A percentile compares a stretch with the other conserved stretches of the same genome.
Evolutionary conservation across 352 stramenopile genomes (phyloP).

Genomic region (Globisporangium spiculum): DNA sequence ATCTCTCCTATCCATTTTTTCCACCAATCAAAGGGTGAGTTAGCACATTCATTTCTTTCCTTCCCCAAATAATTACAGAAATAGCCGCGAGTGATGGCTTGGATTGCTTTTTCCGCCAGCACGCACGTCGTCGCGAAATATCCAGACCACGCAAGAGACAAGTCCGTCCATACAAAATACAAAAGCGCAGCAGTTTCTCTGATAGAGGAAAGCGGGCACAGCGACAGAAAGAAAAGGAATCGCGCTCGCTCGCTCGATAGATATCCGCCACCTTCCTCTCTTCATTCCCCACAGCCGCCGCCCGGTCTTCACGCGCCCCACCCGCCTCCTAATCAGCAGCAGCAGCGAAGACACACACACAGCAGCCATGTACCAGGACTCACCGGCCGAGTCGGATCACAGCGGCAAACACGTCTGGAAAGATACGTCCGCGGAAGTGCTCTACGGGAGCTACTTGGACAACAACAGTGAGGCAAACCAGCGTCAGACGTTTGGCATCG

Average conservation of each 20-base stretch:
- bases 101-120: background rate
- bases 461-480: constrained; percentile 27
- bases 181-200: constrained; percentile 2
- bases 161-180: background rate
- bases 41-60: background rate
- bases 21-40: background rate
- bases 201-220: background rate
- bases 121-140: constrained; percentile 8
- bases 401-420: constrained; percentile 56
- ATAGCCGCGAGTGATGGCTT: background rate
- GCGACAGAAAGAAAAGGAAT: background rate
- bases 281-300: background rate
- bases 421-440: constrained; percentile 68
- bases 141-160: constrained; percentile 10
- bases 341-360: background rate
- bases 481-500: constrained; percentile 15
- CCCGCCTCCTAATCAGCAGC: background rate
- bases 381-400: constrained; percentile 20
- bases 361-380: constrained; percentile 22
- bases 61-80: background rate
- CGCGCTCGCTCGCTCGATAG: background rate
- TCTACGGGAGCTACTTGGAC: constrained; percentile 72
- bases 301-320: background rate
- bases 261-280: background rate
- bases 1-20: background rate